A percentile compares a stretch with the other conserved stretches of the same genome.
phyloP scores from a whole-genome alignment of 805 yeast species.

The Lipomyces oligophaga region DNA sequence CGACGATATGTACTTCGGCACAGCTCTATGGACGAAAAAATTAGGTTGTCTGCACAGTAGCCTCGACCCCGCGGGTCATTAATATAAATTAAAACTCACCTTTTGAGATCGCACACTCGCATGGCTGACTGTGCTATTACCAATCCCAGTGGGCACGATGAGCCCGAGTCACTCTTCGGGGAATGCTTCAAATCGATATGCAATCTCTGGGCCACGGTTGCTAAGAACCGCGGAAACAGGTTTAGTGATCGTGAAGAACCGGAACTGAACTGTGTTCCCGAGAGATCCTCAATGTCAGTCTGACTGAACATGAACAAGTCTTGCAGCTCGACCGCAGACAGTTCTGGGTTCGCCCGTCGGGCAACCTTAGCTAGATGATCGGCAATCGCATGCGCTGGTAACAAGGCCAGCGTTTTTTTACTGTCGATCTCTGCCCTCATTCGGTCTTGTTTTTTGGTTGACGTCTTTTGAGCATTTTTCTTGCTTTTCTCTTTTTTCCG shows the following conservation, averaged over 20 bases:
- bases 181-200: too few species aligned
- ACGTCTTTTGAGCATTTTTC: neutral
- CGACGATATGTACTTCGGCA: conserved; percentile 10
- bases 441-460: conserved; percentile 15
- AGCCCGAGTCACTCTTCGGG: too few species aligned
- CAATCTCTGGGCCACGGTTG: too few species aligned
- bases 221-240: too few species aligned
- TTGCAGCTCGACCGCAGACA: conserved; percentile 22
- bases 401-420: conserved; percentile 10
- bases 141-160: too few species aligned
- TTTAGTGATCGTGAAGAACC: too few species aligned
- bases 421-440: conserved; percentile 20
- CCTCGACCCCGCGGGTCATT: neutral
- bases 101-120: conserved; percentile 75
- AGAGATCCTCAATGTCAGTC: conserved; percentile 14
- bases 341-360: conserved; percentile 12
- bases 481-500: neutral
- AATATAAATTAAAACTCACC: conserved; percentile 5
- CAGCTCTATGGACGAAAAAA: neutral
- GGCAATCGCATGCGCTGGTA: conserved; percentile 13
- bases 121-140: too few species aligned
- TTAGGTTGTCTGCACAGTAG: neutral
- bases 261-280: too few species aligned
- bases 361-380: conserved; percentile 24
- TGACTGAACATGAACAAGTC: conserved; percentile 16